These are phyloP conservation scores for Dioszegia hungarica DNA, from an alignment of 768 basidiomycete genomes.

Conservation along the genomic window DNA sequence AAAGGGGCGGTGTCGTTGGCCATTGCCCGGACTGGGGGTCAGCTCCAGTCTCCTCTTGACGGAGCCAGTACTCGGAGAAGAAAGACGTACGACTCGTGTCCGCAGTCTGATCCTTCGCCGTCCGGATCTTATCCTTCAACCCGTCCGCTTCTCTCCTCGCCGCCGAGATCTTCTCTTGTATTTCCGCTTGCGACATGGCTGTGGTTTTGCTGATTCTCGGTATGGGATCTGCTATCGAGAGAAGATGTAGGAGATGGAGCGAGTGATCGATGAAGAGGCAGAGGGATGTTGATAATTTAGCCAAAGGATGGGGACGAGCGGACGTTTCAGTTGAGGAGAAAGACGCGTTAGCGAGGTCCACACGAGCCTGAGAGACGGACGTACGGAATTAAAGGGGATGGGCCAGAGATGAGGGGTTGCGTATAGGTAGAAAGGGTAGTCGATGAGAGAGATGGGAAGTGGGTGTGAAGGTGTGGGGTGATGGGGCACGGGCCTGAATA, in stretches of 20 bases:
- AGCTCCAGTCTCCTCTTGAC: neutral
- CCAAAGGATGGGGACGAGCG: too few relatives aligned
- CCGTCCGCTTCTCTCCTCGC: constrained; percentile 94
- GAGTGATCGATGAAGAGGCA: neutral
- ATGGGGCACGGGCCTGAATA: too few relatives aligned
- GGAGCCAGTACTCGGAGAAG: neutral
- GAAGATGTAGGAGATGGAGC: neutral
- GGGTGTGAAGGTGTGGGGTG: too few relatives aligned
- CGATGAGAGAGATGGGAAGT: too few relatives aligned
- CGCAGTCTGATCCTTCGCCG: constrained; percentile 92
- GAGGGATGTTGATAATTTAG: too few relatives aligned
- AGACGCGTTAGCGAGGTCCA: too few relatives aligned
- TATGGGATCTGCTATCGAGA: neutral
- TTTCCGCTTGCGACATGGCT: constrained; percentile 47
- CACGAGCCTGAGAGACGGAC: too few relatives aligned
- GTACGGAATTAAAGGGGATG: too few relatives aligned
- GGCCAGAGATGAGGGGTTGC: too few relatives aligned
- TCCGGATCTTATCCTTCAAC: constrained; percentile 97
- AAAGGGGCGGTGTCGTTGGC: constrained; percentile 92
- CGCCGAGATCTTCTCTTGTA: constrained; percentile 67
- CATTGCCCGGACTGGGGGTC: constrained; percentile 83
- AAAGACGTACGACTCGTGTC: constrained; percentile 83
- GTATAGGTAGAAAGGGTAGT: too few relatives aligned
- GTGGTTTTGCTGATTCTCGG: neutral
- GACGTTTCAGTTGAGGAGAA: too few relatives aligned